Conservation (phyloP, 345 rosid genomes). For the Anacardium occidentale region DNA sequence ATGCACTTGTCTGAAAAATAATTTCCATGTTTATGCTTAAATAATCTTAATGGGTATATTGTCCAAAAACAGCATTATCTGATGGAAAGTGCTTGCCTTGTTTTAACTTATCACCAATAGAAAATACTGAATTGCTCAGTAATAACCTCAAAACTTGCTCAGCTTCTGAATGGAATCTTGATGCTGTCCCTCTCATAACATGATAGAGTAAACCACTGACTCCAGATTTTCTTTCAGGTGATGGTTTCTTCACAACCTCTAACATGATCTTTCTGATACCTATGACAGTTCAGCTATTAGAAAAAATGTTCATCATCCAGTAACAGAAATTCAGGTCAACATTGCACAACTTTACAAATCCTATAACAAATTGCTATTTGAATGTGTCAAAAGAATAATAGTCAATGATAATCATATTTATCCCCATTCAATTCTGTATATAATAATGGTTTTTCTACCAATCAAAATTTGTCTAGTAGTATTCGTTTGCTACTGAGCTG, state of each 20-base stretch:
- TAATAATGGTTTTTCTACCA: background rate
- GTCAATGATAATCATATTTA: background rate
- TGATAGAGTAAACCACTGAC: slow-evolving; percentile 60
- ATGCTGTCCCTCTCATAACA: slow-evolving; percentile 61
- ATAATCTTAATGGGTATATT: background rate
- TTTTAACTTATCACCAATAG: slow-evolving; percentile 47
- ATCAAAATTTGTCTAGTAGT: background rate
- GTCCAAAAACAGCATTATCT: background rate
- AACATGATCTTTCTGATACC: slow-evolving; percentile 63
- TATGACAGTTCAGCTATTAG: slow-evolving; percentile 30
- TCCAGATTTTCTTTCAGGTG: slow-evolving; percentile 48
- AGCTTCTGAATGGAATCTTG: slow-evolving; percentile 70
- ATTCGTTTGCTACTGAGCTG: background rate
- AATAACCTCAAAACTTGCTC: slow-evolving; percentile 46
- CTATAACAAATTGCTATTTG: background rate
- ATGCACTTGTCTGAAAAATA: background rate
- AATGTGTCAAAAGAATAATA: background rate
- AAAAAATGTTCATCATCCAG: slow-evolving; percentile 9
- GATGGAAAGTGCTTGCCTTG: slow-evolving; percentile 50
- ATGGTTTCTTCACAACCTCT: slow-evolving; percentile 60
- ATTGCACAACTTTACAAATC: background rate
- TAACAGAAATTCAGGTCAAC: background rate
- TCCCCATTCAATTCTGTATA: background rate
- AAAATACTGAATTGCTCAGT: slow-evolving; percentile 47
- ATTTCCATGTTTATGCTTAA: background rate